A percentile compares a stretch with the other conserved stretches of the same genome.
Conservation (phyloP, 2,329 filamentous ascomycete species). For the Orbilia brochopaga region DNA sequence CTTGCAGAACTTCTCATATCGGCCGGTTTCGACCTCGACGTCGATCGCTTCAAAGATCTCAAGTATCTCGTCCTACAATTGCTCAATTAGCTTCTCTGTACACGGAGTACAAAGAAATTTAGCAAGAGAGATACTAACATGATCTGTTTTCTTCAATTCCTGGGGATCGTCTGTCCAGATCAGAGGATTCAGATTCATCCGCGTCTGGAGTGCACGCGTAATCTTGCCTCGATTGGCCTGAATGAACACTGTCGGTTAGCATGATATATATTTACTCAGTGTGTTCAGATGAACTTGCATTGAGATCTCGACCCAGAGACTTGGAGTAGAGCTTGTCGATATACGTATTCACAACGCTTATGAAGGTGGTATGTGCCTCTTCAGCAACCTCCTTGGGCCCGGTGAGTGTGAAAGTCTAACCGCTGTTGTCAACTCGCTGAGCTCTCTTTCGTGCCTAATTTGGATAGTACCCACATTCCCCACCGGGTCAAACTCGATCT, state of each 20-base stretch:
- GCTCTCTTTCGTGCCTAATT: not conserved
- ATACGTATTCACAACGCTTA: constrained; percentile 16
- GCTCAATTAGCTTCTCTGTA: not conserved
- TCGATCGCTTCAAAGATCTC: constrained; percentile 35
- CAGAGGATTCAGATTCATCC: constrained; percentile 30
- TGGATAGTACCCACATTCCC: constrained; percentile 21
- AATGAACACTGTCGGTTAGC: not conserved
- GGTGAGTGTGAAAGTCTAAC: constrained; percentile 36
- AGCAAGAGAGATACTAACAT: constrained; percentile 6
- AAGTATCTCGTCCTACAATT: constrained; percentile 28
- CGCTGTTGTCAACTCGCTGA: not conserved
- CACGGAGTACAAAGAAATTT: not conserved
- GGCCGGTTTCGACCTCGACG: constrained; percentile 10
- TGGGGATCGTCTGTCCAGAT: constrained; percentile 39
- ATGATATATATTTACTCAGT: not conserved
- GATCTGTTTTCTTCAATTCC: constrained; percentile 17
- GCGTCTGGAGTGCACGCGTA: constrained; percentile 25
- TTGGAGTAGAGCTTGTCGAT: constrained; percentile 27
- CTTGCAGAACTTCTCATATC: constrained; percentile 25
- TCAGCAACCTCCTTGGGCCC: constrained; percentile 23
- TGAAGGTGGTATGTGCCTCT: constrained; percentile 21
- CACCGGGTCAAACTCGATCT: constrained; percentile 37
- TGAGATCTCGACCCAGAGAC: constrained; percentile 5
- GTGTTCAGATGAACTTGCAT: constrained; percentile 10
- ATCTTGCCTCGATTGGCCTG: constrained; percentile 28